Evolutionary conservation across 176 grass and related monocot species (phyloP).

Genomic region (Triticum turgidum): DNA sequence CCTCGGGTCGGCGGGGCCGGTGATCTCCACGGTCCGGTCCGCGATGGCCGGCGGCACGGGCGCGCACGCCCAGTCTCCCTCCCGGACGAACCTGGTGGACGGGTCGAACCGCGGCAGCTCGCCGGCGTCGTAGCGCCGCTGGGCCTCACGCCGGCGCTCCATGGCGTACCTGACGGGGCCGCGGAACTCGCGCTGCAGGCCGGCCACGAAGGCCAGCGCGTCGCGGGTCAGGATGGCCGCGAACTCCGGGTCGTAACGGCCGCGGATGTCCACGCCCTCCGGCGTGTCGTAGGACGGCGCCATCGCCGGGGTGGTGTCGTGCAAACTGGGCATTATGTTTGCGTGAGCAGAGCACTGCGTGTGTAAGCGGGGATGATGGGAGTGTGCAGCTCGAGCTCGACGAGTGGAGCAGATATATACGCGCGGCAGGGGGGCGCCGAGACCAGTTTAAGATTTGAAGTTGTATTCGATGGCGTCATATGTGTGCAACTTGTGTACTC

Average conservation of each 20-base stretch:
- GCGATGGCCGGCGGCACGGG: slow-evolving; percentile 63
- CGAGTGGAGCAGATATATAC: slow-evolving; percentile 26
- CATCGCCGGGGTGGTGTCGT: not conserved
- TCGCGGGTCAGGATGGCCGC: slow-evolving; percentile 65
- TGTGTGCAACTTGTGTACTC: too few species aligned
- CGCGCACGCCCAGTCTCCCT: slow-evolving; percentile 61
- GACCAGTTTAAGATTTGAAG: not conserved
- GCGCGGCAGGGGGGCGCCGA: not conserved
- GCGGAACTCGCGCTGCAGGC: slow-evolving; percentile 75
- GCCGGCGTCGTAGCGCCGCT: slow-evolving; percentile 70
- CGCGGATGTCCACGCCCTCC: slow-evolving; percentile 79
- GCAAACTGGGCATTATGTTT: not conserved
- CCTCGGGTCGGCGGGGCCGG: slow-evolving; percentile 66
- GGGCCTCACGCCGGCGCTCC: slow-evolving; percentile 62
- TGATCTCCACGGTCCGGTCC: slow-evolving; percentile 88
- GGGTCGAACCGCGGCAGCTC: slow-evolving; percentile 73
- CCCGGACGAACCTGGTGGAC: slow-evolving; percentile 56
- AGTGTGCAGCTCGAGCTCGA: slow-evolving; percentile 1
- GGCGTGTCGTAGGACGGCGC: slow-evolving; percentile 59
- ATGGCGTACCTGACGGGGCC: slow-evolving; percentile 66
- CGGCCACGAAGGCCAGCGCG: slow-evolving; percentile 67
- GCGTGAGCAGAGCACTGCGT: not conserved
- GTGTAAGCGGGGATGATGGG: not conserved
- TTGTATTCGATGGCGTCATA: not conserved
- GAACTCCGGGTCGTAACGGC: slow-evolving; percentile 72